Base-by-base conservation (phyloP, 495 filamentous ascomycete species). In the Trichocladium uniseriatum region DNA sequence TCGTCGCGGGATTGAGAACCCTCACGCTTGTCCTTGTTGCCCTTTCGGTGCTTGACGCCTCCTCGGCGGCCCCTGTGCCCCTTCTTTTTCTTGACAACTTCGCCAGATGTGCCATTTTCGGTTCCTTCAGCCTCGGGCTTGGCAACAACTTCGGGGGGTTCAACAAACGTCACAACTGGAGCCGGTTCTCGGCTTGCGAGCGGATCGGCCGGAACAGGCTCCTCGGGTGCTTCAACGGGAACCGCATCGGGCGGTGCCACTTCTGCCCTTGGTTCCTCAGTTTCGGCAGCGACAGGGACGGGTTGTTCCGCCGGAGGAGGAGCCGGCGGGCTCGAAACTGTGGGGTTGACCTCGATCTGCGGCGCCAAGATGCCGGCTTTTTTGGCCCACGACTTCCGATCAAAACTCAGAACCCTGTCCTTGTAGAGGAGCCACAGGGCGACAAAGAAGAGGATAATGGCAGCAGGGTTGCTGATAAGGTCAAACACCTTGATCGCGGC, bases 41-140 rank as follows among this genome's bases (percentile, higher is more conserved):
- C 67, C 51, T 88, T 87, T 49, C 79, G 79, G 54, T 87, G 83
- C 48, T 81, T 80, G 38, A 78, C 76, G 11, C 91, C 90, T 34
- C 89, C 92, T 38, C 92, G 79, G 32, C 81, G 79, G 13, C 92
- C 92, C 52, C 92, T 79, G 40, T 84, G 84, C 2, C 75, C 75
- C 61, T 89, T 92, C 69, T 89, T 92, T 69, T 90, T 89, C 43
- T 69, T 63, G 34, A 61, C 67, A 6, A 64, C 54, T 38, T 73
- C 65, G 6, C 69, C 67, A 0, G 58, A 55, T 0, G 56, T 55
- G 18, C 69, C 51, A 16, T 63, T 63, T 1, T 67, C 69, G 9
- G 60, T 65, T 27, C 65, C 63, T 11, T 73, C 64, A 11, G 72
- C 64, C 10, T 74, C 67, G 18, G 66, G 22, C 36, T 52, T 41